Conservation (phyloP, 1,139 yeast species). For the Yamadazyma jaroonii region DNA sequence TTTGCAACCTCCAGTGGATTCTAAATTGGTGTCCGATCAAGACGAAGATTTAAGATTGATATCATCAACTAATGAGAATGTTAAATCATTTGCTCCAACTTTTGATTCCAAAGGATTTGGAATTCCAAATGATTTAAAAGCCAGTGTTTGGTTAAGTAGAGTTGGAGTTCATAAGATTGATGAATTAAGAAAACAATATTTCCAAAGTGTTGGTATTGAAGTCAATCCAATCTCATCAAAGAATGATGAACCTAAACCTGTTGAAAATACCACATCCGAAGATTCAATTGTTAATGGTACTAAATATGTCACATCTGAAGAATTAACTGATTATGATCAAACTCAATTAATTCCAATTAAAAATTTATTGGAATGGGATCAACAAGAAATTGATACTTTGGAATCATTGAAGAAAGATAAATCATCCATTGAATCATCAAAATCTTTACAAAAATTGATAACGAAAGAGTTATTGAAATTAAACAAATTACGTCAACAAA, state of each 20-base stretch:
- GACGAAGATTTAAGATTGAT: constrained; percentile 19
- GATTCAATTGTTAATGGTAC: background rate
- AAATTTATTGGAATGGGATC: constrained; percentile 38
- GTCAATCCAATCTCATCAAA: constrained; percentile 10
- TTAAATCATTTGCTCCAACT: constrained; percentile 75
- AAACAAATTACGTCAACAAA: constrained; percentile 59
- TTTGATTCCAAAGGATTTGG: constrained; percentile 71
- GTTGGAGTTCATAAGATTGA: constrained; percentile 55
- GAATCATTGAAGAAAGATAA: constrained; percentile 27
- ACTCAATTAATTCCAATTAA: constrained; percentile 22
- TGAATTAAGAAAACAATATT: constrained; percentile 30
- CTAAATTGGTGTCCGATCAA: constrained; percentile 18
- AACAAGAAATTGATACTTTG: constrained; percentile 25
- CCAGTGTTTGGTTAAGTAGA: constrained; percentile 76
- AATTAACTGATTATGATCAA: constrained; percentile 12
- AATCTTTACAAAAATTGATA: constrained; percentile 48
- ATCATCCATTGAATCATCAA: constrained; percentile 25
- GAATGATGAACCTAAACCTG: constrained; percentile 1
- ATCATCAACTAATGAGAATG: constrained; percentile 38
- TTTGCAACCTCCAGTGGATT: constrained; percentile 25
- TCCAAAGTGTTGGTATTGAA: constrained; percentile 14
- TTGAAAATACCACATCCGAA: background rate
- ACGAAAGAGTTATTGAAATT: constrained; percentile 55
- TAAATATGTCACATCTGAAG: constrained; percentile 9
- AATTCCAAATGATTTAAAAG: constrained; percentile 59